Conservation (phyloP, 805 yeast species). For the Nematodospora valgi region DNA sequence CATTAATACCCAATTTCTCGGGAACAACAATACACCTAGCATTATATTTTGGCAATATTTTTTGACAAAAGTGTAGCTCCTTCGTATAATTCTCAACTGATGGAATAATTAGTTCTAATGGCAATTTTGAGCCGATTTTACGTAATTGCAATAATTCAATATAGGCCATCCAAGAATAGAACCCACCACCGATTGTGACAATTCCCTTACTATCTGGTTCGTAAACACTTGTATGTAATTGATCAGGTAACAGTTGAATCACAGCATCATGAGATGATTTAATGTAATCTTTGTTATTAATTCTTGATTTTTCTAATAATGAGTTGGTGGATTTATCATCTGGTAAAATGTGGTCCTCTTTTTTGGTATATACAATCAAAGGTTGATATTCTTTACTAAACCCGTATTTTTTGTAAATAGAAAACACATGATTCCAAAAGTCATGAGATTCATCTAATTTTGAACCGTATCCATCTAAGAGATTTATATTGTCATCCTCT, state of each 20-base stretch:
- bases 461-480: too few species aligned
- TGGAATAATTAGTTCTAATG: slow-evolving; percentile 50
- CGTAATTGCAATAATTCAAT: slow-evolving; percentile 46
- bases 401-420: slow-evolving; percentile 7
- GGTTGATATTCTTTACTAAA: slow-evolving; percentile 6
- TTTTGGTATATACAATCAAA: slow-evolving; percentile 1
- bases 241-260: slow-evolving; percentile 6
- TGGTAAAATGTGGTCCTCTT: background rate
- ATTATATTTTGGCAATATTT: slow-evolving; percentile 37
- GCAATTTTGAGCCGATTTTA: slow-evolving; percentile 40
- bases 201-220: slow-evolving; percentile 32
- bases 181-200: slow-evolving; percentile 54
- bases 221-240: slow-evolving; percentile 31
- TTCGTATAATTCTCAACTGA: slow-evolving; percentile 41
- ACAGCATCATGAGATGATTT: slow-evolving; percentile 6
- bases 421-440: slow-evolving; percentile 20
- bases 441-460: too few species aligned
- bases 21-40: slow-evolving; percentile 47
- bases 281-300: background rate
- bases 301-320: background rate
- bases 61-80: slow-evolving; percentile 39
- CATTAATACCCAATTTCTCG: slow-evolving; percentile 13
- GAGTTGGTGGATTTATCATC: slow-evolving; percentile 1
- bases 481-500: too few species aligned
- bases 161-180: slow-evolving; percentile 48